Conservation (phyloP, 768 basidiomycete genomes). For the Pleurotus cornucopiae region DNA sequence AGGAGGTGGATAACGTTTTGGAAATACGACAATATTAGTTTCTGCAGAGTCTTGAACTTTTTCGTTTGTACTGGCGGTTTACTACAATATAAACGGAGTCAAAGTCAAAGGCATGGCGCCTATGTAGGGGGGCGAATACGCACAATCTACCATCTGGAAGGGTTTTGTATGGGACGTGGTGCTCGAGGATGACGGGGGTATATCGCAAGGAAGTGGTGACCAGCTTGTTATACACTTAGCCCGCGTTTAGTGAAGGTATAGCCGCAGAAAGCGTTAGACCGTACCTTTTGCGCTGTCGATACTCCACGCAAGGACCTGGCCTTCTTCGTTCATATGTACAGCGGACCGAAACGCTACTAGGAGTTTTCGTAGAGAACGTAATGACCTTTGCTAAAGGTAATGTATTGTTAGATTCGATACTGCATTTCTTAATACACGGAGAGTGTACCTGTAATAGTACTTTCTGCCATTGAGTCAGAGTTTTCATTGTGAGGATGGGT, state of each 20-base stretch:
- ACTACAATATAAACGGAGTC: constrained; percentile 33
- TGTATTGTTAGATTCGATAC: too few relatives aligned
- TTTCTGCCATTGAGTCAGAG: constrained; percentile 84
- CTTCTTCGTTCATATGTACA: constrained; percentile 84
- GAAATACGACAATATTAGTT: constrained; percentile 86
- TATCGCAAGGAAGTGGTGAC: constrained; percentile 83
- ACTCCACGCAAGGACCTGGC: constrained; percentile 74
- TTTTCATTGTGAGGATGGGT: constrained; percentile 63
- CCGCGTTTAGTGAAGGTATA: constrained; percentile 8
- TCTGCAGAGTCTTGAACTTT: constrained; percentile 82
- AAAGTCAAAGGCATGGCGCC: constrained; percentile 1
- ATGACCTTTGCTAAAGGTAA: constrained; percentile 65
- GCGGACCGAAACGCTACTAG: constrained; percentile 91
- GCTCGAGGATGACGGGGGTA: constrained; percentile 82
- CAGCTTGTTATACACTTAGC: constrained; percentile 89
- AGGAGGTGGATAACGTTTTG: constrained; percentile 80
- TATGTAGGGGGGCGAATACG: constrained; percentile 21
- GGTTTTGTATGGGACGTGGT: constrained; percentile 87
- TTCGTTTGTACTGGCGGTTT: constrained; percentile 79
- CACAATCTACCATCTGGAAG: constrained; percentile 83
- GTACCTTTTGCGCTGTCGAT: constrained; percentile 79
- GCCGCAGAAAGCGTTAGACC: constrained; percentile 14
- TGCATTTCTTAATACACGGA: too few relatives aligned
- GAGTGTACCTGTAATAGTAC: constrained; percentile 68
- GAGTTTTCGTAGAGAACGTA: constrained; percentile 78